Conservation (phyloP, 345 rosid species). For the Melaleuca alternifolia region DNA sequence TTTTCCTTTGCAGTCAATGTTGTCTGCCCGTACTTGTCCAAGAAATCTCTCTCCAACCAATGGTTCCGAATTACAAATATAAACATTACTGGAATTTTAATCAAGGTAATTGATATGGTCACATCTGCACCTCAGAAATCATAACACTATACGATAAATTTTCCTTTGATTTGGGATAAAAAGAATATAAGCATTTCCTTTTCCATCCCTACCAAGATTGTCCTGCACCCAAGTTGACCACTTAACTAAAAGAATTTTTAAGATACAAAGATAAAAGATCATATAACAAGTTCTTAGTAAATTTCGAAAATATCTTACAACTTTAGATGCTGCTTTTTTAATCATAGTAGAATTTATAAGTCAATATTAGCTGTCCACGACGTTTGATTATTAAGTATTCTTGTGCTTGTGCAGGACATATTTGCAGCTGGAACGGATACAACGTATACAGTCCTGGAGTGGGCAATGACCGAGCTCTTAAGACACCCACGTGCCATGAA, state of each 20-base stretch:
- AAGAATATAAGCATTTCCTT: neutral
- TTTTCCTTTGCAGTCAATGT: neutral
- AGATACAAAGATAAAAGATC: no score
- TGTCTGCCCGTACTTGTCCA: neutral
- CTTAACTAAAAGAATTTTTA: neutral
- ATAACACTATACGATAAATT: slow-evolving; percentile 7
- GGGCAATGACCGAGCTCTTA: slow-evolving; percentile 33
- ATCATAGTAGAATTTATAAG: neutral
- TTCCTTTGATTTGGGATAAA: neutral
- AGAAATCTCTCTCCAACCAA: neutral
- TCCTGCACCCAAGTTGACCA: rapidly evolving
- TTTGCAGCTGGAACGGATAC: slow-evolving; percentile 29
- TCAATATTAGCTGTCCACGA: neutral
- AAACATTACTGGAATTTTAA: no score
- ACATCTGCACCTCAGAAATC: no score
- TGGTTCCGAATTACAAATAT: neutral
- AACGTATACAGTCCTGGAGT: slow-evolving; percentile 17
- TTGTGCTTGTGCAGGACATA: slow-evolving; percentile 10
- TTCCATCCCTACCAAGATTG: neutral
- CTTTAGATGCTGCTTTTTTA: no score
- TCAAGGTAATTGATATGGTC: no score
- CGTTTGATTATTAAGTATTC: neutral
- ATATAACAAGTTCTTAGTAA: no score
- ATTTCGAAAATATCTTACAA: neutral
- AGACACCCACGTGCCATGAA: slow-evolving; percentile 18